Evolutionary conservation across 1,284 basidiomycete species (phyloP).

Genomic region (Singerocomus inundabilis): DNA sequence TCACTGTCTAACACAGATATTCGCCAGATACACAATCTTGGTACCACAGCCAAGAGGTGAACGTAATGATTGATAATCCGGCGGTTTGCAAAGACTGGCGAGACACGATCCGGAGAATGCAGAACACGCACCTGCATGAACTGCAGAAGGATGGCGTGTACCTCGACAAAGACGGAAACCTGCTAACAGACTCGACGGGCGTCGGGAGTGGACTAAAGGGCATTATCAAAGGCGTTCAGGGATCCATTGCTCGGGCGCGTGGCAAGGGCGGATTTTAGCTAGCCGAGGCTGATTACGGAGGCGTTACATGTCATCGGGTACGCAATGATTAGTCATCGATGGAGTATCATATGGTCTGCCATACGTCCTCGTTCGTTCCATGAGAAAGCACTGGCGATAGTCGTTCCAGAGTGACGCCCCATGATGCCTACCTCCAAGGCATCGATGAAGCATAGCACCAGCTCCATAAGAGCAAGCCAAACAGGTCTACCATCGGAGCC

Average conservation of each 20-base stretch:
- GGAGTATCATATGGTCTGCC: constrained; percentile 12
- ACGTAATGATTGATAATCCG: constrained; percentile 70
- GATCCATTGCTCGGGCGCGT: constrained; percentile 35
- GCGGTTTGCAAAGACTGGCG: constrained; percentile 65
- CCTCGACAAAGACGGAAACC: constrained; percentile 54
- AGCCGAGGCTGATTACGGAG: too few relatives aligned
- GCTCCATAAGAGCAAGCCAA: background rate
- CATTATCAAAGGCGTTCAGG: constrained; percentile 34
- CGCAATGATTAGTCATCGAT: constrained; percentile 16
- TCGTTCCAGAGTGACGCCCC: background rate
- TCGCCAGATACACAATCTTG: constrained; percentile 64
- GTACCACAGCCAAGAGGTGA: constrained; percentile 80
- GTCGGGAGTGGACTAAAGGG: constrained; percentile 32
- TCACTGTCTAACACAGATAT: background rate
- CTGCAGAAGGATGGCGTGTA: constrained; percentile 70
- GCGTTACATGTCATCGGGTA: background rate
- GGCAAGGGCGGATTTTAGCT: constrained; percentile 35
- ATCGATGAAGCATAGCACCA: background rate
- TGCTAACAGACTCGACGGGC: constrained; percentile 34
- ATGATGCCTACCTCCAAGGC: too few relatives aligned
- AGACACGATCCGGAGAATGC: constrained; percentile 60
- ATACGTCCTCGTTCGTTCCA: background rate
- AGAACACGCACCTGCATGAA: constrained; percentile 65
- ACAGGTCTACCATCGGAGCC: background rate
- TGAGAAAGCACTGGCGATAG: constrained; percentile 1